Evolutionary conservation across 2,329 filamentous ascomycete genomes (phyloP), one percentile per base, ranked within the genome.

Genomic region (Colletotrichum limetticola): DNA sequence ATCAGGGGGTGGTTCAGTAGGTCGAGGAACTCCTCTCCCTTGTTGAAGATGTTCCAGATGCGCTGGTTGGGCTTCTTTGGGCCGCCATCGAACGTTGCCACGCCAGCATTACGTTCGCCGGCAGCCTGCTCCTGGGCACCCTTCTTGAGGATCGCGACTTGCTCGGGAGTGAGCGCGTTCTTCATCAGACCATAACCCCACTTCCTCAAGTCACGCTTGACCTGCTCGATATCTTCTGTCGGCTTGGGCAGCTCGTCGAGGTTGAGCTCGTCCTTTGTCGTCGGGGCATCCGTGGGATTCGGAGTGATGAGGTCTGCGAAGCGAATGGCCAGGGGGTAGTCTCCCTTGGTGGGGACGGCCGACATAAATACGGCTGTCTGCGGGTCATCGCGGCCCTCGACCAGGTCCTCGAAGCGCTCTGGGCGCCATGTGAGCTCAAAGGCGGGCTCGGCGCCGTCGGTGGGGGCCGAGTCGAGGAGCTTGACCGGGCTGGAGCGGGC

Each of bases 121-220:
- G 67, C 61, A 5, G 67, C 61, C 42, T 70, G 61, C 42, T 66
- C 67, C 22, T 59, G 67, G 5, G 35, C 46, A 1, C 61, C 61
- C 16, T 53, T 70, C 61, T 66, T 70, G 28, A 70, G 26, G 14
- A 70, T 55, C 5, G 35, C 19, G 12, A 66, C 62, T 53, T 70
- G 53, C 30, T 65, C 61, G 1, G 61, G 61, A 1, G 28, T 59
- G 28, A 70, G 55, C 2, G 67, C 67, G 24, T 70, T 60, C 37
- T 70, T 70, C 53, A 66, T 42, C n/a, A 70, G 67, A n/a, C 67
- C 61, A n/a, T 70, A 70, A 6, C 67, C 67, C 24, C 65, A 66
- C 22, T 70, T 46, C 28, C 52, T 37, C 19, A 70, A 22, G 55
- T 70, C 67, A 11, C 55, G 61, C 61, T 66, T 70, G 12, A 70